These are phyloP conservation scores for Pseudogymnoascus sp. DNA, from an alignment of 2,329 filamentous ascomycete species.

Conservation along the genomic window DNA sequence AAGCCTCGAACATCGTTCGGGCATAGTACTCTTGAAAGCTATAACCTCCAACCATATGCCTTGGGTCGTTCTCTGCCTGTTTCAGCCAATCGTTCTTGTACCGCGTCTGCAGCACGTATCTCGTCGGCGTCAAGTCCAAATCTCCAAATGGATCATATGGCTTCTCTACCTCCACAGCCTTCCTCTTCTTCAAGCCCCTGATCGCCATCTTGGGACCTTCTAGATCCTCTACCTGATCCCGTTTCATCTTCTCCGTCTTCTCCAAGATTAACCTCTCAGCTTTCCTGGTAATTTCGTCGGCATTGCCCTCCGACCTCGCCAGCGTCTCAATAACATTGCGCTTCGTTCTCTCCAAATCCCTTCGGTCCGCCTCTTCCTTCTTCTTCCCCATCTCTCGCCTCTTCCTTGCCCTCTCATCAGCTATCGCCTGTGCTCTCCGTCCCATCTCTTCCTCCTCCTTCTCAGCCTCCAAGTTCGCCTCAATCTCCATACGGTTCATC, in stretches of 20 bases:
- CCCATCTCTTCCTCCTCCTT: conserved; percentile 48
- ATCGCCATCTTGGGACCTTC: conserved; percentile 49
- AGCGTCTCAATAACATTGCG: conserved; percentile 66
- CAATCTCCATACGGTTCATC: conserved; percentile 62
- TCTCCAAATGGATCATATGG: conserved; percentile 88
- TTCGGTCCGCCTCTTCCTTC: conserved; percentile 65
- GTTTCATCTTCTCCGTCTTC: conserved; percentile 53
- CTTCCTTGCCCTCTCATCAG: conserved; percentile 59
- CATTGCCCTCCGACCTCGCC: conserved; percentile 52
- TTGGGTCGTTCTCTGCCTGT: conserved; percentile 54
- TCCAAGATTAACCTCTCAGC: conserved; percentile 58
- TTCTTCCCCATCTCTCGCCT: conserved; percentile 55
- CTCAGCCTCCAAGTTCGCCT: conserved; percentile 50
- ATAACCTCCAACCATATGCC: conserved; percentile 73
- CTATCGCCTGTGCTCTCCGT: conserved; percentile 50
- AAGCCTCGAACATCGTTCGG: conserved; percentile 78
- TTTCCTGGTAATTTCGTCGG: conserved; percentile 50
- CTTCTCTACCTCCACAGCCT: conserved; percentile 55
- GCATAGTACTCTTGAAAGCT: conserved; percentile 74
- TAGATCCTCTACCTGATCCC: conserved; percentile 16
- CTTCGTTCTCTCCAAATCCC: conserved; percentile 54
- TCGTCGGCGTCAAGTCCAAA: conserved; percentile 57
- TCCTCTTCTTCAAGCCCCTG: conserved; percentile 67
- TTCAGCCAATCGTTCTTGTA: conserved; percentile 75
- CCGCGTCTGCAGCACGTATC: conserved; percentile 60